Percentiles rank a stretch among this genome's conserved stretches.
These are phyloP conservation scores for Cryptococcus sp. DNA, from an alignment of 1,284 basidiomycete genomes.

Conservation along the genomic window DNA sequence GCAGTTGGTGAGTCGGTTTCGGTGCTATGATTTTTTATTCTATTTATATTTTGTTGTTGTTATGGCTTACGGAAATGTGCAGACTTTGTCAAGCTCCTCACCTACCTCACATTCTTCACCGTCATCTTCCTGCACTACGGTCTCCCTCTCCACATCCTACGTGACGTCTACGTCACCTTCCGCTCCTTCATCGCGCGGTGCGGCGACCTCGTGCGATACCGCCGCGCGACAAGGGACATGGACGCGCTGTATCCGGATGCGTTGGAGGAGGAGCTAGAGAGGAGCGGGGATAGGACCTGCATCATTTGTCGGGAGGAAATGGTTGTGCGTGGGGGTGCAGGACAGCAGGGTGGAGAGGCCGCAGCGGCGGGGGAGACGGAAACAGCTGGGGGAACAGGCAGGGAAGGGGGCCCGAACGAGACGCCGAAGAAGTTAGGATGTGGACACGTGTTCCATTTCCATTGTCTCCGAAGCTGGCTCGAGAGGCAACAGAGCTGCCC, in stretches of 20 bases:
- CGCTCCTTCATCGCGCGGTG: conserved; percentile 84
- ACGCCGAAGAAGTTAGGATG: conserved; percentile 95
- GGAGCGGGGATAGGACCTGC: conserved; percentile 83
- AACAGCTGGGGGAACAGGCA: background rate
- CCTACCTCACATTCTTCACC: conserved; percentile 88
- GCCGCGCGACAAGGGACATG: conserved; percentile 94
- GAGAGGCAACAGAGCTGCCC: conserved; percentile 91
- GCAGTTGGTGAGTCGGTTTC: conserved; percentile 63
- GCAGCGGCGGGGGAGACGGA: conserved; percentile 1
- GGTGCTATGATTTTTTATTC: conserved; percentile 6
- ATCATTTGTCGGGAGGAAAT: conserved; percentile 99
- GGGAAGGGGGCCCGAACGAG: conserved; percentile 74
- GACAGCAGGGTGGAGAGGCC: conserved; percentile 19
- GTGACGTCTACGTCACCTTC: conserved; percentile 93
- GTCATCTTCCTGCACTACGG: conserved; percentile 91
- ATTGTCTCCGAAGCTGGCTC: conserved; percentile 94
- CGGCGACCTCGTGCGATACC: conserved; percentile 84
- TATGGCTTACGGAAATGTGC: conserved; percentile 7
- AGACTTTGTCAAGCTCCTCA: conserved; percentile 92
- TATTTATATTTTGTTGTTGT: conserved; percentile 8
- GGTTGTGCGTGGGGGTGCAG: conserved; percentile 52
- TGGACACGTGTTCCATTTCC: conserved; percentile 97
- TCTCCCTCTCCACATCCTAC: conserved; percentile 92
- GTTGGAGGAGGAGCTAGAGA: conserved; percentile 75
- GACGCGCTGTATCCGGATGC: conserved; percentile 92